Evolutionary conservation across 2,329 filamentous ascomycete species (phyloP), one percentile per base, ranked within the genome.

Genomic region (Microascus cirrosus): DNA sequence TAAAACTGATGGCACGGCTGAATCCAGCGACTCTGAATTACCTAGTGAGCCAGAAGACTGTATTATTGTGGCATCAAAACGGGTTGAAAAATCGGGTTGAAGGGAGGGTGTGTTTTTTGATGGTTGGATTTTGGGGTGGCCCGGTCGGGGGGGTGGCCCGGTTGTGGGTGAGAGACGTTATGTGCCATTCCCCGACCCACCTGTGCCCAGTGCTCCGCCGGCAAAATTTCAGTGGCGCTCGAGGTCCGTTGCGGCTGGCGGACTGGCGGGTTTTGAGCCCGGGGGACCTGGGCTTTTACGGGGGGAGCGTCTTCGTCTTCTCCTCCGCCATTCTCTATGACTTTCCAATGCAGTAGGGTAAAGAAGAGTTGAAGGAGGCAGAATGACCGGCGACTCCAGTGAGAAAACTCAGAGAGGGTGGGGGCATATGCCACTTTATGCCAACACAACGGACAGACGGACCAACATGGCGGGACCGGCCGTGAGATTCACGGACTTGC

Each of bases 141-240:
- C n/a, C n/a, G n/a, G n/a, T n/a, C n/a, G n/a, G n/a, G n/a, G n/a
- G n/a, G n/a, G n/a, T n/a, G n/a, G n/a, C n/a, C n/a, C n/a, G n/a
- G n/a, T n/a, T n/a, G n/a, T n/a, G n/a, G n/a, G n/a, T n/a, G n/a
- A n/a, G n/a, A n/a, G n/a, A n/a, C 18, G 13, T 12, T 5, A 20
- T 8, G 4, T 13, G 20, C 22, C 18, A 8, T 22, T 52, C 28
- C 22, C 22, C 36, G 11, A 24, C 42, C 12, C n/a, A 52, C 55
- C 55, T 57, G 55, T 32, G 32, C n/a, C 55, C 55, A 57, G 13
- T 57, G 45, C 32, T 57, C 55, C 11, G 55, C 55, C 7, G 55
- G 55, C 28, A 57, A 25, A 36, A 57, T 35, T 5, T 45, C 55
- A 15, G 15, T n/a, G 20, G 42, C 7, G 22, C 18, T 28, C 24